Evolutionary conservation across 306 rosid species (phyloP).

Genomic region (Aeschynomene evenia): DNA sequence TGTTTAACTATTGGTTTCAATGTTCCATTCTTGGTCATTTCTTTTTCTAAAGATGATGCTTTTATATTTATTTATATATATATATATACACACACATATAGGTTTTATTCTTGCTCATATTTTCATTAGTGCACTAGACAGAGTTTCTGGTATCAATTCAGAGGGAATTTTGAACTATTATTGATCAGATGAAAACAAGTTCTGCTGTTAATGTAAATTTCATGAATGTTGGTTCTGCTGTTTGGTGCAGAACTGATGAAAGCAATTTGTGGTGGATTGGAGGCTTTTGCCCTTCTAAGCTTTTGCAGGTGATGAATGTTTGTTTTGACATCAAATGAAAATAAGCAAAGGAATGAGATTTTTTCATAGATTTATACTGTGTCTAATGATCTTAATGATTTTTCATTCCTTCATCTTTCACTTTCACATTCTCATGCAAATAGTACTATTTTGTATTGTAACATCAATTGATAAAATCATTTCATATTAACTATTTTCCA

Average conservation of each 20-base stretch:
- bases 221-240: constrained; percentile 8
- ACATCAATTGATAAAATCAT: not conserved
- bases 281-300: constrained; percentile 33
- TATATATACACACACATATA: constrained; percentile 25
- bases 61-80: not conserved
- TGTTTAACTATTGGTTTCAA: not conserved
- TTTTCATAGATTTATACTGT: not conserved
- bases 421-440: not conserved
- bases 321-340: not conserved
- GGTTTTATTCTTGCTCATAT: not conserved
- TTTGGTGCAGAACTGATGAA: not conserved
- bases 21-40: not conserved
- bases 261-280: constrained; percentile 17
- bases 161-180: not conserved
- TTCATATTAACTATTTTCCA: no score
- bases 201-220: constrained; percentile 20
- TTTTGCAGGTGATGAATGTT: constrained; percentile 22
- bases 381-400: not conserved
- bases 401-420: not conserved
- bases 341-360: not conserved
- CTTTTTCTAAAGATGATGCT: not conserved
- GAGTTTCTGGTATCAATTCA: not conserved
- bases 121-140: constrained; percentile 16
- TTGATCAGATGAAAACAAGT: constrained; percentile 16
- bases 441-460: not conserved